Conservation (phyloP, 768 basidiomycete genomes). For the Russula lepida region DNA sequence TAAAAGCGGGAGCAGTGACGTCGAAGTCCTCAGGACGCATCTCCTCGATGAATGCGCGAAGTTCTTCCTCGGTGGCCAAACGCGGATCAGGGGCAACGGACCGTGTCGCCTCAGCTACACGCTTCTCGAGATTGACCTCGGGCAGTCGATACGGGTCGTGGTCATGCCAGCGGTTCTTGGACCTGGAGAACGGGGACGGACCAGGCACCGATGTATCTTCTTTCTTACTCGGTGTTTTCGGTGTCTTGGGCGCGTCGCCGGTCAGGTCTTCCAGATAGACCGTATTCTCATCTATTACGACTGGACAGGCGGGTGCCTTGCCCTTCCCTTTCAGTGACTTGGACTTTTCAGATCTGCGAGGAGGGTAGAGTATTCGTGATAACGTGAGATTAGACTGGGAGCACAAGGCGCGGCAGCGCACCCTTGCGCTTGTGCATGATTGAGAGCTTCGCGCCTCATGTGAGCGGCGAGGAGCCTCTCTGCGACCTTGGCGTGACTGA, state of each 20-base stretch:
- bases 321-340: constrained; percentile 35
- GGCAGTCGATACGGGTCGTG: constrained; percentile 94
- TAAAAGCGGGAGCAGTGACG: constrained; percentile 80
- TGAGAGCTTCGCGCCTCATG: constrained; percentile 80
- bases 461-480: constrained; percentile 91
- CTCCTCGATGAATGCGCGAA: constrained; percentile 87
- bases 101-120: constrained; percentile 52
- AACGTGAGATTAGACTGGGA: not conserved
- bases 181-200: constrained; percentile 43
- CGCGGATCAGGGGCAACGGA: constrained; percentile 73
- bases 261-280: constrained; percentile 89
- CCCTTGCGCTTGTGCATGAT: constrained; percentile 42
- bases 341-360: constrained; percentile 6
- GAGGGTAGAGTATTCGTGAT: not conserved
- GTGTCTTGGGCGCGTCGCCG: constrained; percentile 44
- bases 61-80: constrained; percentile 92
- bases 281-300: constrained; percentile 57
- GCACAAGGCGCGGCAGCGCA: constrained; percentile 25
- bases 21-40: constrained; percentile 96
- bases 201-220: constrained; percentile 24
- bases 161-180: constrained; percentile 58
- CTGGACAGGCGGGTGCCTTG: constrained; percentile 38
- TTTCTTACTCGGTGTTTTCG: constrained; percentile 24
- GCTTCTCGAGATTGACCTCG: constrained; percentile 61
- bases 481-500: constrained; percentile 78